Percentiles rank a stretch among this genome's conserved stretches.
Conservation (phyloP, 1,284 basidiomycete genomes). For the Pseudomicrostroma phylloplanum region DNA sequence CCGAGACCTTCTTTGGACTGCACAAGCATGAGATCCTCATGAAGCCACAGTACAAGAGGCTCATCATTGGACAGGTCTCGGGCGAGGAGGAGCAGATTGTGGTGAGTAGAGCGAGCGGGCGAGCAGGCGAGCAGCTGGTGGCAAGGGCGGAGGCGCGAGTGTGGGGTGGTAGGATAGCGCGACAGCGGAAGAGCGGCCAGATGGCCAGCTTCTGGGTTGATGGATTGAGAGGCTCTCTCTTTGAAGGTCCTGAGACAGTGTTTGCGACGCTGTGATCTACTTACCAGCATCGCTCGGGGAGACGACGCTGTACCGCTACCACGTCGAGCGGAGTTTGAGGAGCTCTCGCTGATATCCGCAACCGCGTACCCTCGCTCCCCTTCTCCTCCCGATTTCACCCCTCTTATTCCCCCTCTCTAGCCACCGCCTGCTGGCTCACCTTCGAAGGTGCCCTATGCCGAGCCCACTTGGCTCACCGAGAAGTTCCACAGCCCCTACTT, state of each 20-base stretch:
- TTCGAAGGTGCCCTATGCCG: constrained; percentile 49
- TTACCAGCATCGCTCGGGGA: no score
- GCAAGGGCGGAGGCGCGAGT: neutral
- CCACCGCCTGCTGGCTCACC: constrained; percentile 24
- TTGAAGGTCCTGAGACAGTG: neutral
- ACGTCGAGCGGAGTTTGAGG: no score
- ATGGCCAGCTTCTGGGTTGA: no score
- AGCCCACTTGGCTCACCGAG: constrained; percentile 39
- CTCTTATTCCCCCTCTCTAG: neutral
- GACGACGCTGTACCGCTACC: no score
- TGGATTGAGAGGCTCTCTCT: neutral
- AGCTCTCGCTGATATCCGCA: no score
- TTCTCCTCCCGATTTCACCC: neutral
- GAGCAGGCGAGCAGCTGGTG: neutral
- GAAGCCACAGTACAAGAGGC: constrained; percentile 37
- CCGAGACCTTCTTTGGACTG: constrained; percentile 49
- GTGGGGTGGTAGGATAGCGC: no score
- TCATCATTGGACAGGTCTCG: constrained; percentile 44
- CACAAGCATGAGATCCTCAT: constrained; percentile 46
- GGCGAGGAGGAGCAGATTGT: constrained; percentile 43
- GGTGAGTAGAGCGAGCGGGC: constrained; percentile 9
- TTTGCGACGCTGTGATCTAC: neutral
- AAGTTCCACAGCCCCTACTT: constrained; percentile 51
- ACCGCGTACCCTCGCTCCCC: constrained; percentile 1
- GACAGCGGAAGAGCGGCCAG: neutral